Evolutionary conservation across 106 monocot genomes (phyloP).

Genomic region (Phalaenopsis aphrodite): DNA sequence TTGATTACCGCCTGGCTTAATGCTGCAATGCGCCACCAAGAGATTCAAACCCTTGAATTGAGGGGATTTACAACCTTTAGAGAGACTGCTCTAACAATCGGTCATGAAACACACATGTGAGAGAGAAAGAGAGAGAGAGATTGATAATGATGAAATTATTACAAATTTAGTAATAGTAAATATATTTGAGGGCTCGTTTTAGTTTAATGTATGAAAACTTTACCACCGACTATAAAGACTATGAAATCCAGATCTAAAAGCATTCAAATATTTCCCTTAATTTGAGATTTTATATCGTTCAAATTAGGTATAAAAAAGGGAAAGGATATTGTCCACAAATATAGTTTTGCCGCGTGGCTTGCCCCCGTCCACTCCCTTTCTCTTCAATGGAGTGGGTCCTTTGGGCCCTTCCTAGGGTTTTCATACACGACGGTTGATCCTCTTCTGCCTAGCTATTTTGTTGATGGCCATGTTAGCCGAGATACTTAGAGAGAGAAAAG

Average conservation of each 20-base stretch:
- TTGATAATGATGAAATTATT: too few species aligned
- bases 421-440: neutral
- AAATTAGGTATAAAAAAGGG: too few species aligned
- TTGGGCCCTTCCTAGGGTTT: neutral
- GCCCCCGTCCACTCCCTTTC: neutral
- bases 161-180: neutral
- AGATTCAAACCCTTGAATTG: too few species aligned
- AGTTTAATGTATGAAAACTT: too few species aligned
- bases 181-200: neutral
- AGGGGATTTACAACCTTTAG: too few species aligned
- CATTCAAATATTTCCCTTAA: too few species aligned
- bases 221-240: too few species aligned
- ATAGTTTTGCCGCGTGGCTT: neutral
- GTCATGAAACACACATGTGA: neutral
- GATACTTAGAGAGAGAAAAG: neutral
- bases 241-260: too few species aligned
- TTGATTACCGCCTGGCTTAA: too few species aligned
- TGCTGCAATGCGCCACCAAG: too few species aligned
- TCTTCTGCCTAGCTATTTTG: neutral
- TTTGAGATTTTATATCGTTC: too few species aligned
- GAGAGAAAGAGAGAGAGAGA: neutral
- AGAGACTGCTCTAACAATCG: too few species aligned
- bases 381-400: neutral
- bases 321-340: neutral
- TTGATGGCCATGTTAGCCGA: neutral